Evolutionary conservation across 2,329 filamentous ascomycete genomes (phyloP).

Genomic region (Epichloe elymi): DNA sequence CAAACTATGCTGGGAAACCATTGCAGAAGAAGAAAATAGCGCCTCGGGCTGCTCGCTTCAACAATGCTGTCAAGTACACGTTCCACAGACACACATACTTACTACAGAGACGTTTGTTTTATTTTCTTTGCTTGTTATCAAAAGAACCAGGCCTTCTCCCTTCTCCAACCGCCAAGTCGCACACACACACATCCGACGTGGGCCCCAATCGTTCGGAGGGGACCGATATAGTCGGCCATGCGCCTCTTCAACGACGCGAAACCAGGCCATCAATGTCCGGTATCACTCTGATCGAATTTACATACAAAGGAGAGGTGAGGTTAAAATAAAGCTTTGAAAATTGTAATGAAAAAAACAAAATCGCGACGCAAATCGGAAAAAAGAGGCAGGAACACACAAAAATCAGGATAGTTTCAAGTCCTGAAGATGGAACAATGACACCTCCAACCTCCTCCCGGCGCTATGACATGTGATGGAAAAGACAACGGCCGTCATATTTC

Average conservation of each 20-base stretch:
- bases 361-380: conserved; percentile 1
- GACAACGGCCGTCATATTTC: neutral
- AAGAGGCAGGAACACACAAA: neutral
- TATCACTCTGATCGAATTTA: conserved; percentile 7
- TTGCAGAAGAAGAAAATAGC: neutral
- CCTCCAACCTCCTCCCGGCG: conserved; percentile 3
- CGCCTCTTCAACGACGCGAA: neutral
- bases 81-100: neutral
- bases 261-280: neutral
- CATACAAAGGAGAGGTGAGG: neutral
- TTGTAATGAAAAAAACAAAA: neutral
- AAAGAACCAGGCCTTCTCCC: neutral
- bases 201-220: neutral
- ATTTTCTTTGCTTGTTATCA: neutral
- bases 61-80: conserved; percentile 1
- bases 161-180: neutral
- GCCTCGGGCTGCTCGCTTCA: neutral
- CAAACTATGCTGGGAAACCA: neutral
- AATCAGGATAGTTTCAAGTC: neutral
- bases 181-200: too few relatives aligned
- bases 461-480: neutral
- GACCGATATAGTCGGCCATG: neutral
- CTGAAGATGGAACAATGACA: neutral
- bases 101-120: neutral
- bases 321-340: conserved; percentile 1